Evolutionary conservation across 257 asterid genomes (phyloP).

Genomic region (Ehretia macrophylla): DNA sequence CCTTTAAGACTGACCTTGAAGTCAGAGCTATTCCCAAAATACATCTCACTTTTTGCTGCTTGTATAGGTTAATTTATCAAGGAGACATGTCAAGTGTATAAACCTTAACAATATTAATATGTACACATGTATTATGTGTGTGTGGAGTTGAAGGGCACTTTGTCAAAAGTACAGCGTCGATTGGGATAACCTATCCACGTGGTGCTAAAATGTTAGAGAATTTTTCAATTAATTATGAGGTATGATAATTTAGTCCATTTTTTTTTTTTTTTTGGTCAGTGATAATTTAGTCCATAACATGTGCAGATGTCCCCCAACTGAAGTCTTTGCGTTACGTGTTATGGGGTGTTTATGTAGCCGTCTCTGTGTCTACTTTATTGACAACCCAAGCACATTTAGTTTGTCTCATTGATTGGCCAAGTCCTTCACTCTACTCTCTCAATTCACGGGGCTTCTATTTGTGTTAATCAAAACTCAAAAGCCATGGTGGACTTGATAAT

Average conservation of each 20-base stretch:
- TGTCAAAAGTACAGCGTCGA: too few species aligned
- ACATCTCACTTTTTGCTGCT: too few species aligned
- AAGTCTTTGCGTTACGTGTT: slow-evolving; percentile 36
- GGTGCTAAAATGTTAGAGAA: too few species aligned
- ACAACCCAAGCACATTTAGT: slow-evolving; percentile 39
- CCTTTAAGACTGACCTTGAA: too few species aligned
- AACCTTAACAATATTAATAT: too few species aligned
- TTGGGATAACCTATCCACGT: not conserved
- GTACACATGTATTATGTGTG: too few species aligned
- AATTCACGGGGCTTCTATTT: slow-evolving; percentile 46
- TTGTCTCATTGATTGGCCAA: slow-evolving; percentile 62
- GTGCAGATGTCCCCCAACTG: slow-evolving; percentile 56
- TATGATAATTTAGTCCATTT: too few species aligned
- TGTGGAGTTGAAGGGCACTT: too few species aligned
- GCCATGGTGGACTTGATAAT: not conserved
- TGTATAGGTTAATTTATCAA: too few species aligned
- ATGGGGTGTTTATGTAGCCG: slow-evolving; percentile 72
- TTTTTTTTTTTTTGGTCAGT: not conserved
- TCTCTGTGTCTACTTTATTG: slow-evolving; percentile 46
- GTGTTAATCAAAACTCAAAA: not conserved
- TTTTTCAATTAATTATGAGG: too few species aligned
- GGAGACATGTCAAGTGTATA: too few species aligned
- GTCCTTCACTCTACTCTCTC: slow-evolving; percentile 12
- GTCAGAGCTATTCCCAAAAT: too few species aligned
- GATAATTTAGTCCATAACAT: slow-evolving; percentile 24